A percentile compares a stretch with the other conserved stretches of the same genome.
These are phyloP conservation scores for Umbelopsis vinacea DNA, from an alignment of 192 early-diverging fungal species.

Conservation along the genomic window DNA sequence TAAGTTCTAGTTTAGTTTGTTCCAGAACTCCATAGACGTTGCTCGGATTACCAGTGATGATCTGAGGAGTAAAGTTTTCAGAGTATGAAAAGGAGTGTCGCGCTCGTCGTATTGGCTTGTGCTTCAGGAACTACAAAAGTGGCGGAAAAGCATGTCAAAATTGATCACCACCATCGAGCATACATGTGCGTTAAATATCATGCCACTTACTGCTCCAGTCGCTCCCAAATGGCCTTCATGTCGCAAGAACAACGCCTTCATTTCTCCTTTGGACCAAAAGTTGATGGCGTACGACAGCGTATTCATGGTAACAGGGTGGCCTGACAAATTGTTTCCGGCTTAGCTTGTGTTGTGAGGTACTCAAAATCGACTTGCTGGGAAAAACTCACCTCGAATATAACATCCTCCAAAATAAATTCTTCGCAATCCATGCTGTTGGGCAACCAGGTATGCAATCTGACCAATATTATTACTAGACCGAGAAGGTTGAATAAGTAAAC, in stretches of 20 bases:
- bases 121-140: slow-evolving; percentile 55
- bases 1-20: slow-evolving; percentile 40
- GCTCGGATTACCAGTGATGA: slow-evolving; percentile 23
- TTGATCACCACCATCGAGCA: too few species aligned
- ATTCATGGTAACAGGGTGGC: slow-evolving; percentile 97
- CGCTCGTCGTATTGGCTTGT: slow-evolving; percentile 42
- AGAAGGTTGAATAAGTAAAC: background rate
- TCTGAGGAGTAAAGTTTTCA: slow-evolving; percentile 75
- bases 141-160: too few species aligned
- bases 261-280: slow-evolving; percentile 96
- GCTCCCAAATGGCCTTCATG: slow-evolving; percentile 98
- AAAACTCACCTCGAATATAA: slow-evolving; percentile 82
- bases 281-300: slow-evolving; percentile 95
- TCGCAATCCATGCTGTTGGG: slow-evolving; percentile 84
- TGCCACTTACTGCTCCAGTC: slow-evolving; percentile 72
- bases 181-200: too few species aligned
- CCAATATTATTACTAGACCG: slow-evolving; percentile 91
- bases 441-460: slow-evolving; percentile 97
- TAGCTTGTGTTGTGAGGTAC: too few species aligned
- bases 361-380: too few species aligned
- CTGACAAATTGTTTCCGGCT: slow-evolving; percentile 30
- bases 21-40: slow-evolving; percentile 34
- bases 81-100: slow-evolving; percentile 68
- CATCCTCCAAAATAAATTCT: slow-evolving; percentile 97
- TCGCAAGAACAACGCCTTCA: slow-evolving; percentile 92